Percentiles rank a stretch among this genome's conserved stretches.
Evolutionary conservation across 176 grass and related monocot genomes (phyloP).

Genomic region (Puccinellia tenuiflora): DNA sequence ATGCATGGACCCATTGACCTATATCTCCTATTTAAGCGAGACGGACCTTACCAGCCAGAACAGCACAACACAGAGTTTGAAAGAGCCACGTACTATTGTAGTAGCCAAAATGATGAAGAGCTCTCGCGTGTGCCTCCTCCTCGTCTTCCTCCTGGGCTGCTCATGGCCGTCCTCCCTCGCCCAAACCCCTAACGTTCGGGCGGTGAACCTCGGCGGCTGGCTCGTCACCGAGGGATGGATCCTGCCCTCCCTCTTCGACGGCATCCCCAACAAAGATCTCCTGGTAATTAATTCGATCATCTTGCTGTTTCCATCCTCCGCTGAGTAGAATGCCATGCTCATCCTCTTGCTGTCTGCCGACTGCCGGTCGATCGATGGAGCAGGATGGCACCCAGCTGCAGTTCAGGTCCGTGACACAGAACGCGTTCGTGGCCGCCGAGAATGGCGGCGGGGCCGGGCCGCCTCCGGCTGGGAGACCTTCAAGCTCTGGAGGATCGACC

Average conservation of each 20-base stretch:
- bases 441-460: too few relatives aligned
- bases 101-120: background rate
- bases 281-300: background rate
- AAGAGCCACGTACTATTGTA: too few relatives aligned
- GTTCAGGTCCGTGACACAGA: too few relatives aligned
- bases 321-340: too few relatives aligned
- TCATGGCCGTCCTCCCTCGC: background rate
- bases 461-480: too few relatives aligned
- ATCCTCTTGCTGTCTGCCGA: background rate
- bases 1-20: background rate
- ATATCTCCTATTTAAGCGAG: background rate
- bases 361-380: background rate
- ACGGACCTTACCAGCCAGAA: background rate
- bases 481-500: too few relatives aligned
- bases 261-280: conserved; percentile 65
- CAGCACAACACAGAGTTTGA: too few relatives aligned
- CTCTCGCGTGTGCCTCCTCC: background rate
- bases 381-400: too few relatives aligned
- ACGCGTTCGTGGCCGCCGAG: too few relatives aligned
- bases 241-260: conserved; percentile 50
- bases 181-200: background rate
- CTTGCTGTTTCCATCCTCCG: background rate
- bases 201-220: conserved; percentile 67
- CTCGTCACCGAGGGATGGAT: conserved; percentile 73
- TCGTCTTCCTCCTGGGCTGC: background rate